Conservation (phyloP, 352 stramenopile species). For the Globisporangium okanoganense region DNA sequence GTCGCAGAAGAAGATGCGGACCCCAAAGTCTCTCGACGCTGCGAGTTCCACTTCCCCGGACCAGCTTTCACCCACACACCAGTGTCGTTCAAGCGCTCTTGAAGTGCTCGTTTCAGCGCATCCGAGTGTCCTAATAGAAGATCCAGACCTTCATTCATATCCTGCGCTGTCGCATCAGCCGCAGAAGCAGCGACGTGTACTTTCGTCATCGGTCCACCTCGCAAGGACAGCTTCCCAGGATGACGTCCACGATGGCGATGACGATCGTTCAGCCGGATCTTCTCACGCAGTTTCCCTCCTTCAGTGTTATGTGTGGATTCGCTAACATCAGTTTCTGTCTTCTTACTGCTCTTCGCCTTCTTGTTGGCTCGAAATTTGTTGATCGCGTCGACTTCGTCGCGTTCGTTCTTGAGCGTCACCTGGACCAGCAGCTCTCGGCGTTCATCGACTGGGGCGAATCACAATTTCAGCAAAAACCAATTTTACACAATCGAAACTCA, state of each 20-base stretch:
- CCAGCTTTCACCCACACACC: conserved; percentile 23
- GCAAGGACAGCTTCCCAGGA: background rate
- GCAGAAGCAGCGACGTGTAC: conserved; percentile 4
- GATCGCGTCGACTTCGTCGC: conserved; percentile 36
- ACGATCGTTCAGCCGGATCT: background rate
- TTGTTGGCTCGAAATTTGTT: conserved; percentile 20
- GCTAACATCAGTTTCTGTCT: background rate
- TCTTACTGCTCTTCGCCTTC: background rate
- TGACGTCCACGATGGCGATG: background rate
- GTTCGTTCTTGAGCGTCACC: conserved; percentile 28
- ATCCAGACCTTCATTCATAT: background rate
- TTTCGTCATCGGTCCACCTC: background rate
- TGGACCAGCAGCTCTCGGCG: conserved; percentile 26
- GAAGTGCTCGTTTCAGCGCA: background rate
- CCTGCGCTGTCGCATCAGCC: background rate
- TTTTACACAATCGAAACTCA: background rate
- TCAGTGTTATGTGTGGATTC: background rate
- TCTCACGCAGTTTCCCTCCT: background rate
- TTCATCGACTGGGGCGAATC: conserved; percentile 28
- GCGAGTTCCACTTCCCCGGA: conserved; percentile 21
- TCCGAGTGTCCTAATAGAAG: background rate
- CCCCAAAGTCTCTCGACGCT: background rate
- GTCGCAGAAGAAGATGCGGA: background rate
- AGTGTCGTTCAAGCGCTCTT: background rate
- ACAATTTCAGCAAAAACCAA: background rate